Base-by-base conservation (phyloP, 2,329 filamentous ascomycete genomes). In the Trichoderma atroviride region DNA sequence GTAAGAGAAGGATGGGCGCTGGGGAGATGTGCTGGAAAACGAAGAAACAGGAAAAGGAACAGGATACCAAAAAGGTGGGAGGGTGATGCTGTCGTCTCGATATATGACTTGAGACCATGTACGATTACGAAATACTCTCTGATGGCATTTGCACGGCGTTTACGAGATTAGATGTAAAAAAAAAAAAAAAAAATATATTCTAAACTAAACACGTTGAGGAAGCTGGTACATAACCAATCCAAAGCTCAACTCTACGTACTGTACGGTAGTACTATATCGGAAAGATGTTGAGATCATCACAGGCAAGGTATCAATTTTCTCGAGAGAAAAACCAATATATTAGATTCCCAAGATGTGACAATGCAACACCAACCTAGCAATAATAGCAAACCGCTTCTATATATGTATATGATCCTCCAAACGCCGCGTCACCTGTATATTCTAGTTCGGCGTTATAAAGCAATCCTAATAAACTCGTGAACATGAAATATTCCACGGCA, bases 111-210 rank as follows among this genome's bases (percentile, higher is more conserved):
- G 74, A 73, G 31, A 75, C 71, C 74, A 71, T 78, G 77, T 79
- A 79, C 73, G 72, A 76, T 73, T 78, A 79, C 71, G 63, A 73
- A 76, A 72, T 72, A 57, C n/a, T 60, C 61, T 61, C 74, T 71
- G 73, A 57, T 73, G 73, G 74, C 76, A 79, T 80, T 75, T 78
- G 73, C 76, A 72, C 74, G 78, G 78, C 78, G 78, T 80, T 79
- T 57, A 74, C 57, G 58, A 62, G 47, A 69, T n/a, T 37, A 62
- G 66, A 63, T 27, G 29, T 22, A 56, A 27, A 57, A 47, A 40
- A 59, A 1, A 40, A 59, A 1, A 58, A 58, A 40, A 64, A 29
- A 43, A 56, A 31, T 16, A 33, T 10, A 24, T 22, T 24, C 1
- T 5, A 22, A 47, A 24, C 10, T 50, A 11, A 50, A 50, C 4